phyloP scores from a whole-genome alignment of 768 basidiomycete species.

The Paxillus rubicundulus region DNA sequence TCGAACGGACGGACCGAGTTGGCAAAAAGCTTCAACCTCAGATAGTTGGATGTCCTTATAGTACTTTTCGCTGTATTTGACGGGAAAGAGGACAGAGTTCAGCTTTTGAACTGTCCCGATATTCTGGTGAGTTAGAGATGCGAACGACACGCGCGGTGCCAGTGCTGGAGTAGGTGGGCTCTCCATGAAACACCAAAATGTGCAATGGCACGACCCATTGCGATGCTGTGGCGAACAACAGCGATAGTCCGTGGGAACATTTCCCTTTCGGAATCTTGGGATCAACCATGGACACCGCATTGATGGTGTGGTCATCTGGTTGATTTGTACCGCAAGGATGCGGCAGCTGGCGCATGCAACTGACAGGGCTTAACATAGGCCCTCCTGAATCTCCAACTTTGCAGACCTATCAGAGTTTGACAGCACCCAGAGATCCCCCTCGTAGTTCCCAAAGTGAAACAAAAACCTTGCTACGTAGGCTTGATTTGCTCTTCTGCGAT shows the following conservation, averaged over 20 bases:
- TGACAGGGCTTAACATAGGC: constrained; percentile 24
- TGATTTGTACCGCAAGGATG: constrained; percentile 23
- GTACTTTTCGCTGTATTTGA: constrained; percentile 86
- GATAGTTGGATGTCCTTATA: constrained; percentile 75
- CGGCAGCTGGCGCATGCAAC: constrained; percentile 13
- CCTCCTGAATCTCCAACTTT: constrained; percentile 5
- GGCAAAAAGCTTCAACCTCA: constrained; percentile 83
- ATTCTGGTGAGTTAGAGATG: constrained; percentile 78
- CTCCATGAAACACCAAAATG: constrained; percentile 20
- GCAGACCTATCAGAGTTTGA: constrained; percentile 25
- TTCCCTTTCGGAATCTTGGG: background rate
- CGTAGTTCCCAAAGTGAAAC: constrained; percentile 15
- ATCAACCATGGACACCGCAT: constrained; percentile 3
- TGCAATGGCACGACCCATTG: background rate
- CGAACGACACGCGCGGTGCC: constrained; percentile 57
- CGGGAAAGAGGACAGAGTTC: constrained; percentile 81
- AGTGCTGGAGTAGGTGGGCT: constrained; percentile 17
- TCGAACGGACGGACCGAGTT: constrained; percentile 64
- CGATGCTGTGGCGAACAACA: constrained; percentile 20
- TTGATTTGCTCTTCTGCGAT: constrained; percentile 11
- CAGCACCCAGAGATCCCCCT: constrained; percentile 23
- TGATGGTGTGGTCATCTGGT: constrained; percentile 14
- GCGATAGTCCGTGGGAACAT: constrained; percentile 25
- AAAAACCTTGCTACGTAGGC: constrained; percentile 10
- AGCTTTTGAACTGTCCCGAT: constrained; percentile 65